Conservation (phyloP, 148 eudicot species). For the Rhododendron henanense region DNA sequence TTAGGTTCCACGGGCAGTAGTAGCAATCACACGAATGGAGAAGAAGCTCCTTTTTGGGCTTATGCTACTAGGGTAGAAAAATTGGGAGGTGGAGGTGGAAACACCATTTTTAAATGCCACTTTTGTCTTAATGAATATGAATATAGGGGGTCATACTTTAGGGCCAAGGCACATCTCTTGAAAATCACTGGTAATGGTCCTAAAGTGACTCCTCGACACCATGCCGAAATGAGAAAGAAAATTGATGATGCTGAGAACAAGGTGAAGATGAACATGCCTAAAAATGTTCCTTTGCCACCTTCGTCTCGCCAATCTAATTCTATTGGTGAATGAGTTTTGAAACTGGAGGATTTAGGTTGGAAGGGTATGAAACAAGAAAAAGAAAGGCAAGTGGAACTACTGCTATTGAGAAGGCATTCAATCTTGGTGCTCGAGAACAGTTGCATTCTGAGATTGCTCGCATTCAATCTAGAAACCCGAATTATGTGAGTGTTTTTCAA, state of each 20-base stretch:
- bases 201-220: neutral
- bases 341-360: neutral
- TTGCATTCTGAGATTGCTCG: neutral
- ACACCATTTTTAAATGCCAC: too few relatives aligned
- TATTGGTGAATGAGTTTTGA: too few relatives aligned
- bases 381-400: neutral
- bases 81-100: neutral
- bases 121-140: too few relatives aligned
- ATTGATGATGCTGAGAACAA: neutral
- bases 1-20: too few relatives aligned
- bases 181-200: neutral
- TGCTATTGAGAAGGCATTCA: neutral
- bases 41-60: too few relatives aligned
- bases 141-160: too few relatives aligned
- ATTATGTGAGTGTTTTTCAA: slow-evolving; percentile 10
- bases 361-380: neutral
- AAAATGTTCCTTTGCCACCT: neutral
- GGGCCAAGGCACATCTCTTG: too few relatives aligned
- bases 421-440: neutral
- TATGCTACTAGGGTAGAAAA: too few relatives aligned
- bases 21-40: too few relatives aligned
- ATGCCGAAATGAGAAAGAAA: neutral
- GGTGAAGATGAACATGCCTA: neutral
- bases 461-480: slow-evolving; percentile 16
- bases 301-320: neutral